Base-by-base conservation (phyloP, 208 protist genomes). In the Trypanosomatidae sp. region DNA sequence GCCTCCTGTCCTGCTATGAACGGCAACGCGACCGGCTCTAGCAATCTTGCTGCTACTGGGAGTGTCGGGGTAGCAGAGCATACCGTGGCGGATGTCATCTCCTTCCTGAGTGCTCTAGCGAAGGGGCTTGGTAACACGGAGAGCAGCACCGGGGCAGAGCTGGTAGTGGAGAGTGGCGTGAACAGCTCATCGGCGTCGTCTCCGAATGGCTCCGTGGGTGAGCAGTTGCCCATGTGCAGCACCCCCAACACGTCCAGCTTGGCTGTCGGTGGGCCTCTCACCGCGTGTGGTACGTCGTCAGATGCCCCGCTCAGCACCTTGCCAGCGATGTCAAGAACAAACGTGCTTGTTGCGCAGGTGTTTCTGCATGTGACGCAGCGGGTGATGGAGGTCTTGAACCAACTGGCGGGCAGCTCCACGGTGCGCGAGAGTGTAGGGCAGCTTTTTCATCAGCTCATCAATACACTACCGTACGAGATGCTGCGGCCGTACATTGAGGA, bases 371-470 rank as follows among this genome's bases (percentile, higher is more conserved):
- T 86, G 39, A 89, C 85, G 25, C 64, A 73, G 56, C 76, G 80
- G 9, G 77, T 93, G 17, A 82, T 86, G 78, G 65, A 74, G 43
- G 83, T 83, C 19, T 52, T 83, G 28, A 67, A 12, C 44, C 39
- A 10, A 9, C 85, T 81, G 85, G 77, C 66, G 36, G 53, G 69
- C 53, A 81, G 79, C 25, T 30, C 79, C 3, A 72, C 74, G 49
- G 86, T 93, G 50, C 83, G 89, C 17, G 89, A 93, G 49, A 68
- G 76, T 2, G 75, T 74, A 1, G 85, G 82, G 4, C 85, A 91
- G 64, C 89, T 82, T 68, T 88, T 89, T 39, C 86, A 89, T 33
- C 85, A 94, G 47, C 85, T 90, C 69, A 73, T 90, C 46, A 87
- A 94, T 66, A 81, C 71, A 30, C 55, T 94, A n/a, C 82, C 90